Evolutionary conservation across 1,284 basidiomycete species (phyloP), one percentile per base, ranked within the genome.

Genomic region (Microbotryum silenes-acaulis): DNA sequence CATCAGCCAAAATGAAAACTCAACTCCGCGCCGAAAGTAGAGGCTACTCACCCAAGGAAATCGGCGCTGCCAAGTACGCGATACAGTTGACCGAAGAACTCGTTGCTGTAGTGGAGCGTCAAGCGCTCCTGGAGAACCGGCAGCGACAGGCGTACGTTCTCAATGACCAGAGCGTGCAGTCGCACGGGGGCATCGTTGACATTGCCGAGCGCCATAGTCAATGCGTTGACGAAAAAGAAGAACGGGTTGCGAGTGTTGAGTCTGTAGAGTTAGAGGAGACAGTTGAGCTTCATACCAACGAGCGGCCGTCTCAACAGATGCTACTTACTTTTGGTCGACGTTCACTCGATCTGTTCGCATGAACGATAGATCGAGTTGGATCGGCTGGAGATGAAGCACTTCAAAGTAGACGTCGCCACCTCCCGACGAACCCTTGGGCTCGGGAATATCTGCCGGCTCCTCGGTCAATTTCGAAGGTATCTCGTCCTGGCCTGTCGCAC

Each of bases 181-280:
- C 90, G 88, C 53, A 99, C 81, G n/a, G 91, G 90, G 0, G 96
- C 93, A 68, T 94, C 91, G 72, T 97, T 97, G 75, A 98, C 84
- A 71, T 98, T 98, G 10, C 96, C 96, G 27, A 99, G 79, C 0
- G 93, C 88, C 93, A 98, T 97, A 0, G 92, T 93, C 52, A 98
- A 78, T 5, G 92, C 92, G 72, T 98, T 97, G 65, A 98, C 79
- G 44, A 94, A 84, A 59, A 97, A 91, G 60, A 93, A 91, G 67
- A 98, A 78, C 1, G 96, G 96, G 73, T 97, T 98, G 54, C 88
- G 83, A 52, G 89, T 85, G 75, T 85, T 89, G 67, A 88, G 77
- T 75, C 86, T 91, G 27, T 27, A 27, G 27, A 27, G 27, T 27
- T 27, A 27, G 27, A 27, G 27, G 6, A 6, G 27, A 27, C 27